Conservation (phyloP, 306 rosid genomes). For the Prunus mongolica region DNA sequence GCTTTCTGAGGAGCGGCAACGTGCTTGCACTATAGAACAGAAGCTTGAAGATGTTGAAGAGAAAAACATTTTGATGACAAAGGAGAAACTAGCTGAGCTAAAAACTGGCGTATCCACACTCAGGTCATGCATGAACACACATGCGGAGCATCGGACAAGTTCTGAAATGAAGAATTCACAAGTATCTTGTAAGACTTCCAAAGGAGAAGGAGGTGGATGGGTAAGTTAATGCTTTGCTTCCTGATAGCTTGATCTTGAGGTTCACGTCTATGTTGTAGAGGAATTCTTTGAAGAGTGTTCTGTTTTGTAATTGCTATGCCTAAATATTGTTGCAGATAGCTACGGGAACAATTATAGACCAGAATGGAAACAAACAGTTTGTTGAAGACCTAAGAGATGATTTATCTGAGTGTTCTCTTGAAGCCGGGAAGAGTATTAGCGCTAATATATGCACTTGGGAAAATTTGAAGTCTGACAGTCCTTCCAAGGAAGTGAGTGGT, state of each 20-base stretch:
- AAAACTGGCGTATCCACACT: slow-evolving; percentile 71
- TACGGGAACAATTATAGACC: slow-evolving; percentile 29
- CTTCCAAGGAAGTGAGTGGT: slow-evolving; percentile 32
- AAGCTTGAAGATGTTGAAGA: slow-evolving; percentile 61
- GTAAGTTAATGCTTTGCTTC: slow-evolving; percentile 55
- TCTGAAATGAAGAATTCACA: slow-evolving; percentile 34
- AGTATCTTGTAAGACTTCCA: slow-evolving; percentile 32
- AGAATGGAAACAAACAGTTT: slow-evolving; percentile 14
- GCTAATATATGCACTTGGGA: slow-evolving; percentile 14
- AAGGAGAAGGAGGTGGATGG: slow-evolving; percentile 41
- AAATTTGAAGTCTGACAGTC: slow-evolving; percentile 24
- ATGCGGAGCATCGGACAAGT: slow-evolving; percentile 35
- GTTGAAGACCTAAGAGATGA: slow-evolving; percentile 32
- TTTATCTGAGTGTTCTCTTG: slow-evolving; percentile 30
- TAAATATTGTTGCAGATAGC: slow-evolving; percentile 64
- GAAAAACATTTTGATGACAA: slow-evolving; percentile 51
- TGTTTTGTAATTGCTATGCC: slow-evolving; percentile 33
- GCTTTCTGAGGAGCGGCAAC: slow-evolving; percentile 60
- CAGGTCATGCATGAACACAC: slow-evolving; percentile 66
- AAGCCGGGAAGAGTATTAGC: slow-evolving; percentile 21
- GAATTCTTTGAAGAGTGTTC: slow-evolving; percentile 26
- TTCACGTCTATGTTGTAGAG: slow-evolving; percentile 32
- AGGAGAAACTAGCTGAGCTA: slow-evolving; percentile 64
- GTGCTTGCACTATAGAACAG: slow-evolving; percentile 43
- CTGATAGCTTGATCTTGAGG: slow-evolving; percentile 27